These are phyloP conservation scores for Rhizopogon vulgaris DNA, from an alignment of 768 basidiomycete species.

Conservation along the genomic window DNA sequence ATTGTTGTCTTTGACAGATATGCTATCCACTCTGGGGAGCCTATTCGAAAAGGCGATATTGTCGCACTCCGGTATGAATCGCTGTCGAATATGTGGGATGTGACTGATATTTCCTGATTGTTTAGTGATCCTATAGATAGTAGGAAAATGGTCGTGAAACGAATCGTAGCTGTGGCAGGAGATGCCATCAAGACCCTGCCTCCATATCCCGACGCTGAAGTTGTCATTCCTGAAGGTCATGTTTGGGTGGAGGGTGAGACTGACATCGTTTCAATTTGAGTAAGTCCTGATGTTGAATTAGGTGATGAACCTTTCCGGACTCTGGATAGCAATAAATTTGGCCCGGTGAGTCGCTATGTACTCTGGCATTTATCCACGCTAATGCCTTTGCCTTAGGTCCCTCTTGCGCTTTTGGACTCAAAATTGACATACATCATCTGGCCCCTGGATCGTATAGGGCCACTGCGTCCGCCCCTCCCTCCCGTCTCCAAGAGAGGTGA, in stretches of 20 bases:
- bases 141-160: constrained; percentile 52
- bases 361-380: background rate
- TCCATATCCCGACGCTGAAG: constrained; percentile 52
- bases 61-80: constrained; percentile 50
- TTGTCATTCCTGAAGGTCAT: constrained; percentile 54
- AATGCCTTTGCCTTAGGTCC: constrained; percentile 19
- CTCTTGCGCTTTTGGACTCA: constrained; percentile 44
- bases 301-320: constrained; percentile 65
- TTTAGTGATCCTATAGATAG: constrained; percentile 55
- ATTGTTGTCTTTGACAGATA: constrained; percentile 57
- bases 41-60: constrained; percentile 53
- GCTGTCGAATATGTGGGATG: background rate
- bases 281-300: constrained; percentile 14
- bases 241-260: constrained; percentile 69
- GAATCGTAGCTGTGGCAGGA: constrained; percentile 58
- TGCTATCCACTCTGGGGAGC: constrained; percentile 28
- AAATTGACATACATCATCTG: constrained; percentile 45
- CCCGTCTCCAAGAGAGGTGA: constrained; percentile 13
- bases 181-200: constrained; percentile 64
- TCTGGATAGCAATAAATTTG: constrained; percentile 68
- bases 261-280: constrained; percentile 6
- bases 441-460: constrained; percentile 45
- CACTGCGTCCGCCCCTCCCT: constrained; percentile 16
- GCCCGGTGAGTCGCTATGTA: constrained; percentile 43
- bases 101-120: background rate